Evolutionary conservation across 192 early-diverging fungal genomes (phyloP), one percentile per base, ranked within the genome.

Genomic region (Phlyctochytrium bullatum): DNA sequence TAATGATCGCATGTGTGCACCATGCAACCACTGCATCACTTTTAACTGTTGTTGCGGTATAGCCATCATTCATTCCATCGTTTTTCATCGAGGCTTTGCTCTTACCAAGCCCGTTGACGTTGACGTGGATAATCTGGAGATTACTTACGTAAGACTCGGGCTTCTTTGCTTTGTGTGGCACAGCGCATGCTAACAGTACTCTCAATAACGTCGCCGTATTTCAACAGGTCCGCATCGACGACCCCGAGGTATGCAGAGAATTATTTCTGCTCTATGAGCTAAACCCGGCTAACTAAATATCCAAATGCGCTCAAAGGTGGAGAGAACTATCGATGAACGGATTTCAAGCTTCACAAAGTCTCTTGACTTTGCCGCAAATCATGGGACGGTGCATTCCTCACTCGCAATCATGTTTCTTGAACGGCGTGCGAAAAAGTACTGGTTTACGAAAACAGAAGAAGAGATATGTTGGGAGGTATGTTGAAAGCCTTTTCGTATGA

Each of bases 391-490:
- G 4, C 54, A 57, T 6, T 57, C 54, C 12, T 57, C 54, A 10
- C 16, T 79, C 17, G 63, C 72, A 16, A 54, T 79, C 20, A 66
- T 68, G 60, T 79, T 79, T 52, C 65, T 64, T 14, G 74, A 78
- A 36, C 61, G 74, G 27, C 61, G 68, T 34, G 47, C 52, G n/a
- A 79, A 76, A 52, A 79, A 79, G 54, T 64, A 64, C 2, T 76
- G 75, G 75, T 76, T 76, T 59, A 61, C 67, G 36, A 76, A 73
- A 27, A 62, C 71, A 16, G 61, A 72, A 25, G 67, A 72, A 12
- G 71, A 65, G 47, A 64, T 70, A 10, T 72, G 71, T 36, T 79
- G 78, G 78, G 78, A 79, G 78, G 78, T 78, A 67, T 40, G 34
- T 32, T 24, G 20, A 50, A 23, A 17, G 17, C 17, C 0, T 35